A percentile compares a stretch with the other conserved stretches of the same genome.
phyloP scores from a whole-genome alignment of 306 rosid genomes.

The Leucaena leucocephala region DNA sequence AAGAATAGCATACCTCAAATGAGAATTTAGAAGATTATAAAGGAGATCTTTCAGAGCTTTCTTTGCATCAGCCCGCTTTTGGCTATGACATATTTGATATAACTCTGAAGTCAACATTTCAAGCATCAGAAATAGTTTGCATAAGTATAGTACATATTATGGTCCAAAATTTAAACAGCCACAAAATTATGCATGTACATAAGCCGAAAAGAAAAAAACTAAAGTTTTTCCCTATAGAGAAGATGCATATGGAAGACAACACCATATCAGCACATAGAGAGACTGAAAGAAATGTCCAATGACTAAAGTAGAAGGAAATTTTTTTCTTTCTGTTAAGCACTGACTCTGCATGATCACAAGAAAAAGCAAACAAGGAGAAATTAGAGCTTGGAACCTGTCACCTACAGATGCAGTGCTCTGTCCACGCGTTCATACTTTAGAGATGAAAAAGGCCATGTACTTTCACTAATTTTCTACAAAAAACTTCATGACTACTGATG shows the following conservation, averaged over 20 bases:
- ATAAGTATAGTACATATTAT: not conserved
- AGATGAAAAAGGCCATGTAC: not conserved
- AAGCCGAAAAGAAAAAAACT: conserved; percentile 6
- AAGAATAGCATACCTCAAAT: conserved; percentile 48
- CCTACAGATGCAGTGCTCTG: not conserved
- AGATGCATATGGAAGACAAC: not conserved
- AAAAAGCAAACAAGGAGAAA: conserved; percentile 1
- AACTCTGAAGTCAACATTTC: conserved; percentile 54
- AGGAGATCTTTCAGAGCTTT: conserved; percentile 81
- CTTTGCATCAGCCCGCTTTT: conserved; percentile 88
- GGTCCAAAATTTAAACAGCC: not conserved
- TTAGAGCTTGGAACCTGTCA: not conserved
- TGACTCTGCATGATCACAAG: not conserved
- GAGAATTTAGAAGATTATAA: conserved; percentile 50
- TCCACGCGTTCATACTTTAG: not conserved
- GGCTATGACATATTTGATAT: conserved; percentile 58
- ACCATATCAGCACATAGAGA: not conserved
- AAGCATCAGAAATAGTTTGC: conserved; percentile 29
- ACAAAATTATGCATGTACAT: not conserved
- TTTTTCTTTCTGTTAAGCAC: not conserved
- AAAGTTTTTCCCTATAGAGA: not conserved
- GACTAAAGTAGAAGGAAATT: not conserved
- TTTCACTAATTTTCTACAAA: not conserved
- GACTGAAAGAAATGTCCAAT: not conserved
- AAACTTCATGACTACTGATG: not conserved